phyloP scores from a whole-genome alignment of 108 stramenopile genomes.

The Nitzschia putrida region DNA sequence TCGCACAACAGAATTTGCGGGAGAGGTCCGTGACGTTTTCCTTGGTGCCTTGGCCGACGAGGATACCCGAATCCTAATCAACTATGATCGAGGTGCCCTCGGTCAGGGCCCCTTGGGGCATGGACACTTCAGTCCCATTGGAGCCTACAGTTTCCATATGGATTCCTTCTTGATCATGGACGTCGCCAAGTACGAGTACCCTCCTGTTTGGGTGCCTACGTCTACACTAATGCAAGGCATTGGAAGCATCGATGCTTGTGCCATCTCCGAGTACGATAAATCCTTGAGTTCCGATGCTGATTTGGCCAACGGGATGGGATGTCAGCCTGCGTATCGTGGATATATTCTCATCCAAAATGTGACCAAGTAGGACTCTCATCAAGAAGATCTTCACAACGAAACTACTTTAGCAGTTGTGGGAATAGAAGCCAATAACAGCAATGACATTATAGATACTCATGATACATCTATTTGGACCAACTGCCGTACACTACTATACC shows the following conservation, averaged over 20 bases:
- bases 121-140: conserved; percentile 95
- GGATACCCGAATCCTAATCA: conserved; percentile 63
- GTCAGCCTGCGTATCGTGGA: conserved; percentile 52
- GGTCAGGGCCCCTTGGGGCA: conserved; percentile 77
- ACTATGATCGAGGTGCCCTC: conserved; percentile 61
- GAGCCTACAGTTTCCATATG: conserved; percentile 64
- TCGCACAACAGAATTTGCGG: conserved; percentile 16
- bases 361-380: neutral
- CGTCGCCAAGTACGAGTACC: conserved; percentile 97
- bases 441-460: too few species aligned
- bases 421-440: too few species aligned
- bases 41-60: conserved; percentile 54
- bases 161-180: conserved; percentile 95
- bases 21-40: conserved; percentile 52
- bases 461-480: too few species aligned
- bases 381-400: too few species aligned
- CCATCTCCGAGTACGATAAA: conserved; percentile 16
- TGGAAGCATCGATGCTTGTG: conserved; percentile 67
- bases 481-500: too few species aligned
- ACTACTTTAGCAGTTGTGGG: too few species aligned
- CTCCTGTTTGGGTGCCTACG: conserved; percentile 90
- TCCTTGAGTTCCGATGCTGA: neutral
- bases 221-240: conserved; percentile 66
- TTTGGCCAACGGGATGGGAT: conserved; percentile 32
- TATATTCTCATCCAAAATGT: conserved; percentile 46